Percentiles rank a stretch among this genome's conserved stretches.
These are phyloP conservation scores for Lentinula detonsa DNA, from an alignment of 768 basidiomycete genomes.

Conservation along the genomic window DNA sequence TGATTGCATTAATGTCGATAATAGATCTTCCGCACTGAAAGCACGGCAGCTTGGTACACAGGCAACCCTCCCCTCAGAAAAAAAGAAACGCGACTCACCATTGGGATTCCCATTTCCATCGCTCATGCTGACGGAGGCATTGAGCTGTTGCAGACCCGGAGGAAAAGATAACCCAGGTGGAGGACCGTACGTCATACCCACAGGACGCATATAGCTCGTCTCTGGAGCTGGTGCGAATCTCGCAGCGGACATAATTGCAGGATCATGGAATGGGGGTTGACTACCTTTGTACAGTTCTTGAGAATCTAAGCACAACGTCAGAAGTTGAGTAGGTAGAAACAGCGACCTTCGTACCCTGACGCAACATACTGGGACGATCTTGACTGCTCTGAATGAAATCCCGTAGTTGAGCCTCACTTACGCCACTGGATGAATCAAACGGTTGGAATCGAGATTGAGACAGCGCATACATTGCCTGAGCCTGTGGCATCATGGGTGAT, in stretches of 20 bases:
- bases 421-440: conserved; percentile 32
- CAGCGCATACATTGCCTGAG: conserved; percentile 29
- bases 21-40: conserved; percentile 84
- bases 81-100: conserved; percentile 60
- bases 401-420: conserved; percentile 74
- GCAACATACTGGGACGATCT: conserved; percentile 29
- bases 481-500: conserved; percentile 45
- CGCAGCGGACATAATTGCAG: conserved; percentile 78
- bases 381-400: conserved; percentile 71
- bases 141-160: conserved; percentile 29
- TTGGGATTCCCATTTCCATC: conserved; percentile 37
- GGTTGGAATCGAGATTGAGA: conserved; percentile 47
- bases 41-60: conserved; percentile 83
- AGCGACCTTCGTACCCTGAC: conserved; percentile 30
- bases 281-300: conserved; percentile 25
- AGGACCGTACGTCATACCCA: conserved; percentile 43
- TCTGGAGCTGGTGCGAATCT: conserved; percentile 43
- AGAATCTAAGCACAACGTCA: conserved; percentile 24
- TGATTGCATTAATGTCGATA: conserved; percentile 56
- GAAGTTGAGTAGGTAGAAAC: conserved; percentile 18
- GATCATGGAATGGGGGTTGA: conserved; percentile 55
- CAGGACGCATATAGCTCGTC: conserved; percentile 22
- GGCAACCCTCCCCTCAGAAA: conserved; percentile 75
- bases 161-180: conserved; percentile 61
- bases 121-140: conserved; percentile 17